A percentile compares a stretch with the other conserved stretches of the same genome.
Conservation (phyloP, 441 rosid species). For the Geranium incanum region DNA sequence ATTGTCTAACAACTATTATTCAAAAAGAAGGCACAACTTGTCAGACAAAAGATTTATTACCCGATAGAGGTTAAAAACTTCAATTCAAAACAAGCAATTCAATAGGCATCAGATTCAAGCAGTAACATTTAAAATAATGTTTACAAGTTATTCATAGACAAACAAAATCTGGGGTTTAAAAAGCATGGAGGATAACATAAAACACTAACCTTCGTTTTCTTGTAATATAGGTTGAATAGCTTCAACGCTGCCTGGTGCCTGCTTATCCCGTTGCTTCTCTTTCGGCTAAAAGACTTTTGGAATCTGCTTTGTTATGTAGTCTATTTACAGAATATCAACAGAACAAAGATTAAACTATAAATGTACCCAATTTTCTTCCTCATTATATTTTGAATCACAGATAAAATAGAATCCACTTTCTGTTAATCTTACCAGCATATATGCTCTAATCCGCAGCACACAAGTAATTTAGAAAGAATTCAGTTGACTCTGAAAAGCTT, state of each 20-base stretch:
- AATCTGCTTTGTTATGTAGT: not conserved
- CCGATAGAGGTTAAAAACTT: constrained; percentile 1
- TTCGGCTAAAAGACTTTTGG: constrained; percentile 4
- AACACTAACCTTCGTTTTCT: not conserved
- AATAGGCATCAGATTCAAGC: not conserved
- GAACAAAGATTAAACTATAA: not conserved
- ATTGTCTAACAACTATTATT: constrained; percentile 4
- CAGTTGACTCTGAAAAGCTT: not conserved
- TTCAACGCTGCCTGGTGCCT: not conserved
- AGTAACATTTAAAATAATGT: not conserved
- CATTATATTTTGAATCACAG: not conserved
- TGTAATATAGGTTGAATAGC: not conserved
- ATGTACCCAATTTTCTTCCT: not conserved
- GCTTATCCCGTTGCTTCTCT: not conserved
- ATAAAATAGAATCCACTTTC: not conserved
- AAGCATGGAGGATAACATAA: not conserved
- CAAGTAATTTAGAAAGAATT: not conserved
- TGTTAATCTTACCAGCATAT: not conserved
- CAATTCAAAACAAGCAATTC: not conserved
- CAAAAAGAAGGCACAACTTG: not conserved
- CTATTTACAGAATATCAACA: not conserved
- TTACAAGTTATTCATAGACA: not conserved
- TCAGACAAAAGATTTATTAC: constrained; percentile 3
- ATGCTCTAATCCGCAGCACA: constrained; percentile 4
- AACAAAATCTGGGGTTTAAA: not conserved